A percentile compares a stretch with the other conserved stretches of the same genome.
phyloP scores from a whole-genome alignment of 331 rosid genomes.

The Malus hybrid region DNA sequence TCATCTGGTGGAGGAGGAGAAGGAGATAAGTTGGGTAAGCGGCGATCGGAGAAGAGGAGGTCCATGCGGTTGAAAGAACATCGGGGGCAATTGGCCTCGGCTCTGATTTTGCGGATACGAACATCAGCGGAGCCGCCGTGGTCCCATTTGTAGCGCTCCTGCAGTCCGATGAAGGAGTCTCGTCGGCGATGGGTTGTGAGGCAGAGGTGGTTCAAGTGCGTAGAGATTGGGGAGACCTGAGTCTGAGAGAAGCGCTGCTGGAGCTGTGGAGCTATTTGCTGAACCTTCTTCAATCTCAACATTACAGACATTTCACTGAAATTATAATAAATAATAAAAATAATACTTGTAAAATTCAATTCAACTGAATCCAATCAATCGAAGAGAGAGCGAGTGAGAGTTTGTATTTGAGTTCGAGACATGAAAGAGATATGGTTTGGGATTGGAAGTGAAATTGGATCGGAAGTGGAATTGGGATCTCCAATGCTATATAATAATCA shows the following conservation, averaged over 20 bases:
- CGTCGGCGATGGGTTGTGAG: constrained; percentile 40
- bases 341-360: background rate
- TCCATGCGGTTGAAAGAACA: constrained; percentile 71
- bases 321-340: background rate
- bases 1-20: constrained; percentile 17
- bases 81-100: constrained; percentile 88
- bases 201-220: constrained; percentile 41
- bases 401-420: background rate
- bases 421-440: background rate
- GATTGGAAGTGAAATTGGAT: background rate
- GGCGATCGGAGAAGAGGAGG: constrained; percentile 55
- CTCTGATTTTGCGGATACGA: constrained; percentile 64
- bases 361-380: background rate
- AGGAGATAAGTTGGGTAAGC: constrained; percentile 33
- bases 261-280: constrained; percentile 28
- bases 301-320: constrained; percentile 44
- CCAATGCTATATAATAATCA: background rate
- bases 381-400: background rate
- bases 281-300: constrained; percentile 58
- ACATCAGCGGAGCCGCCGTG: constrained; percentile 65
- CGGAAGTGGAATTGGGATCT: background rate
- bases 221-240: constrained; percentile 37
- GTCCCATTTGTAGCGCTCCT: constrained; percentile 86
- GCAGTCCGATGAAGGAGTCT: constrained; percentile 48
- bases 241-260: constrained; percentile 28